Conservation (phyloP, 768 basidiomycete genomes). For the Agaricus bisporus region DNA sequence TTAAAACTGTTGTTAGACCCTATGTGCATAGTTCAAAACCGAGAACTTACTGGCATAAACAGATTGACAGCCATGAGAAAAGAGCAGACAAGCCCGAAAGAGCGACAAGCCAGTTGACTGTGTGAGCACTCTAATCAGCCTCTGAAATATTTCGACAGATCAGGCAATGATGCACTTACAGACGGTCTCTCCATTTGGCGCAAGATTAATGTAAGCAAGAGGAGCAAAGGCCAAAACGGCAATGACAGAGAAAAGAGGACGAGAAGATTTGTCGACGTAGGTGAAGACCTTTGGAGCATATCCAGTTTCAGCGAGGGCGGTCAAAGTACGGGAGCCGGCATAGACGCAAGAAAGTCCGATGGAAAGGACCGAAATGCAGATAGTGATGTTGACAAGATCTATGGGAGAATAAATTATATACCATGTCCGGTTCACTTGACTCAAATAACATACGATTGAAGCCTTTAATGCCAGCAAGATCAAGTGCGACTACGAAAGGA, state of each 20-base stretch:
- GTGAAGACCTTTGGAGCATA: conserved; percentile 38
- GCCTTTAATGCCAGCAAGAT: conserved; percentile 33
- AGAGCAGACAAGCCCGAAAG: conserved; percentile 41
- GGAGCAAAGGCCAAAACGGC: conserved; percentile 30
- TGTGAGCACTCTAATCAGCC: not conserved
- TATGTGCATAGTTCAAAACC: not conserved
- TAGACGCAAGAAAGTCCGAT: conserved; percentile 42
- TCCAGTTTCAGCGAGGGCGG: conserved; percentile 41
- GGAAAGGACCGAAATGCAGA: conserved; percentile 40
- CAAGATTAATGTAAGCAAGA: conserved; percentile 34
- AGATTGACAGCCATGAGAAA: conserved; percentile 40
- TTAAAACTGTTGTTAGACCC: conserved; percentile 9
- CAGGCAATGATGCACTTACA: conserved; percentile 22
- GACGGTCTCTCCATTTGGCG: conserved; percentile 28
- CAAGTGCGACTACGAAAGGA: conserved; percentile 39
- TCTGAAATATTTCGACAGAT: not conserved
- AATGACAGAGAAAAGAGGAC: conserved; percentile 37
- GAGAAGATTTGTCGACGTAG: conserved; percentile 41
- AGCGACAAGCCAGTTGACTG: conserved; percentile 39
- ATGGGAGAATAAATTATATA: not conserved
- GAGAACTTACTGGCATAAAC: conserved; percentile 36
- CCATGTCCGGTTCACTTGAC: not conserved
- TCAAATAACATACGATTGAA: conserved; percentile 27
- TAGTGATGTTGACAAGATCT: conserved; percentile 37
- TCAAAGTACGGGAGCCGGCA: conserved; percentile 38